phyloP scores from a whole-genome alignment of 441 rosid species.

The Erysimum cheiri region DNA sequence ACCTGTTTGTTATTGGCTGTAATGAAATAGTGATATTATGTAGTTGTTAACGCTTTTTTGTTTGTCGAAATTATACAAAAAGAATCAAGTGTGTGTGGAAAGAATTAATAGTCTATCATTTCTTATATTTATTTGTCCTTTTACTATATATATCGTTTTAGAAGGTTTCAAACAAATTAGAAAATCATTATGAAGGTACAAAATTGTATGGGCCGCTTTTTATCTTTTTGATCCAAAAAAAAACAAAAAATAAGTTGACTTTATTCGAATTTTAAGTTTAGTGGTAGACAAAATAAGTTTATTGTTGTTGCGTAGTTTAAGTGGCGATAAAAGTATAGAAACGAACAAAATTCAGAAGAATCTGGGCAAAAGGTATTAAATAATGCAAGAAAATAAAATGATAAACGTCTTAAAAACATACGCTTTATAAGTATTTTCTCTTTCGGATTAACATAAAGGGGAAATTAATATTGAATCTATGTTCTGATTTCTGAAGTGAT shows the following conservation, averaged over 20 bases:
- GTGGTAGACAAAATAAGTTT: constrained; percentile 33
- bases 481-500: constrained; percentile 1
- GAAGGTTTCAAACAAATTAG: constrained; percentile 11
- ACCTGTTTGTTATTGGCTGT: constrained; percentile 33
- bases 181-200: background rate
- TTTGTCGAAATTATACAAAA: constrained; percentile 24
- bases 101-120: constrained; percentile 4
- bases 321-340: background rate
- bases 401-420: background rate
- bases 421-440: background rate
- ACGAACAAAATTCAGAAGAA: background rate
- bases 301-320: constrained; percentile 5
- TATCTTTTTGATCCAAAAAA: background rate
- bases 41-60: constrained; percentile 29
- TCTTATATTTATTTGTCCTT: constrained; percentile 12
- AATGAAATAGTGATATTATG: constrained; percentile 18
- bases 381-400: background rate
- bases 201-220: constrained; percentile 20
- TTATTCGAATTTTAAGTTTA: background rate
- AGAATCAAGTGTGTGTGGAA: constrained; percentile 27
- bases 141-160: constrained; percentile 9
- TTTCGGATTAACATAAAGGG: background rate
- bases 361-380: constrained; percentile 2
- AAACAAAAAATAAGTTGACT: constrained; percentile 17
- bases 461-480: background rate